Evolutionary conservation across 2,329 filamentous ascomycete genomes (phyloP), one percentile per base, ranked within the genome.

Genomic region (Zymoseptoria passerinii): DNA sequence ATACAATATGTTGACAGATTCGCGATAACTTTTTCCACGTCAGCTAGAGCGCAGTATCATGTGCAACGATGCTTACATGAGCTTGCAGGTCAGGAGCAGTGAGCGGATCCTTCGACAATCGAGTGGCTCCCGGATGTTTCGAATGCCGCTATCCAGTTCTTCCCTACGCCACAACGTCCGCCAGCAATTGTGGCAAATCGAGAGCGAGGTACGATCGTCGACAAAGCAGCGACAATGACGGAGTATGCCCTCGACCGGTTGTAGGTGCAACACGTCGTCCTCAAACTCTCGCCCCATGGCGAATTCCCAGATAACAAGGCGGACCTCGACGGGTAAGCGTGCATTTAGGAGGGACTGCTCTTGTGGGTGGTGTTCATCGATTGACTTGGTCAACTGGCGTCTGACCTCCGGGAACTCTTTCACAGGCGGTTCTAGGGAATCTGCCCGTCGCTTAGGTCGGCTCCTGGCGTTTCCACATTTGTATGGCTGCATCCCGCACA

Each of bases 261-360:
- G 27, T 4, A 60, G 13, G 48, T 60, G 55, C 9, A 60, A 35
- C 18, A 60, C 28, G 18, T 60, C 58, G 28, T 52, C n/a, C 5
- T 55, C 55, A 7, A 50, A 8, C 5, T 60, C 55, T 9, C 19
- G 50, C 1, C 55, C 58, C 8, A 60, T n/a, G 1, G 28, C 20
- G n/a, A 54, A 52, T 27, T 52, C 52, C 52, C 58, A 60, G 4
- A 57, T 55, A 9, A 58, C 52, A 2, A 60, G n/a, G 16, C 58
- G 50, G 7, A 60, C 4, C 19, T 60, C 58, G 4, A 52, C 29
- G 5, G 57, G 57, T 9, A 59, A 23, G 16, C 28, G 49, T 10
- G 54, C 10, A 6, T 53, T 29, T 7, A 55, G n/a, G 6, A 6
- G 9, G 3, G 54, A 57, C 23, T 60, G 51, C 20, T 28, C 16